These are phyloP conservation scores for Trichoderma harzianum DNA, from an alignment of 2,329 filamentous ascomycete genomes.

Conservation along the genomic window DNA sequence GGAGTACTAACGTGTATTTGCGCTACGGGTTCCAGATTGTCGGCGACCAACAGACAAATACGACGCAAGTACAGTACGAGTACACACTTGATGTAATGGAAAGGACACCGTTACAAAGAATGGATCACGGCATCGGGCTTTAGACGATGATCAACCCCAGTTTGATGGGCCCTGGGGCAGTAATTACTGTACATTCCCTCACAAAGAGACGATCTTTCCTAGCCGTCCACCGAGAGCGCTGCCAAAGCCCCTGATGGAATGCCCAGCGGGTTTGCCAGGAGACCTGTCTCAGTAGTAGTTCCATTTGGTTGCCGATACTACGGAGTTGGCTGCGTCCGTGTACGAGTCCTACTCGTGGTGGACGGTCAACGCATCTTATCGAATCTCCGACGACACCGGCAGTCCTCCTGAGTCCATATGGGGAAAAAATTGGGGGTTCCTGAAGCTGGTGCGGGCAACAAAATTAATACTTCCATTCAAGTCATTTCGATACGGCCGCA, in stretches of 20 bases:
- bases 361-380: background rate
- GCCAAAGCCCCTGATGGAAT: background rate
- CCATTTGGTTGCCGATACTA: background rate
- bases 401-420: background rate
- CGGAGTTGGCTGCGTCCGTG: background rate
- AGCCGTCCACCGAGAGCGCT: background rate
- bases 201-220: background rate
- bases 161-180: background rate
- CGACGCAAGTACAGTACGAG: background rate
- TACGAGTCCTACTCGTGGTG: background rate
- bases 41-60: constrained; percentile 1
- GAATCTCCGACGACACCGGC: background rate
- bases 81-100: background rate
- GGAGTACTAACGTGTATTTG: background rate
- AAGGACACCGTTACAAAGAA: background rate
- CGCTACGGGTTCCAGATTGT: constrained; percentile 10
- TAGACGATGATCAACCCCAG: background rate
- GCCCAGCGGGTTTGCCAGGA: background rate
- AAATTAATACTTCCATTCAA: background rate
- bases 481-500: background rate
- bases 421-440: background rate
- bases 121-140: background rate
- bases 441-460: background rate
- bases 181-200: background rate
- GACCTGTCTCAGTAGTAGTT: background rate